Conservation (phyloP, 345 rosid genomes). For the Brassica incana region DNA sequence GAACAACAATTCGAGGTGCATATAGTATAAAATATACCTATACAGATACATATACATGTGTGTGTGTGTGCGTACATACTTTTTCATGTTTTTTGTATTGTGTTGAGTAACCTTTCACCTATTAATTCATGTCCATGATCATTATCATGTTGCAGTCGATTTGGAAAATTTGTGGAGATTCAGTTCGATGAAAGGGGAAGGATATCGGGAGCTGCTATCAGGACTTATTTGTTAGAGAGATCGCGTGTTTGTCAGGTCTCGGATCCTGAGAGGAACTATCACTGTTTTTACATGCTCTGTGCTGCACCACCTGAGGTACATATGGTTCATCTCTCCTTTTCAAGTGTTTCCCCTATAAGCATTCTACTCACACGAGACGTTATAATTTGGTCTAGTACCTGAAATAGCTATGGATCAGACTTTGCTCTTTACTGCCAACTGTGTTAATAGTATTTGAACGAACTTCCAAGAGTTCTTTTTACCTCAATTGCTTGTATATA, state of each 20-base stretch:
- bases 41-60: too few relatives aligned
- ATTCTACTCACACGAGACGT: background rate
- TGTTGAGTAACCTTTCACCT: slow-evolving; percentile 7
- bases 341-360: background rate
- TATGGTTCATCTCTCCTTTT: background rate
- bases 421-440: background rate
- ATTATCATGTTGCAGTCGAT: slow-evolving; percentile 65
- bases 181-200: slow-evolving; percentile 83
- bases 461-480: background rate
- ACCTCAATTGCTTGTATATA: slow-evolving; percentile 7
- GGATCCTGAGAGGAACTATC: slow-evolving; percentile 97
- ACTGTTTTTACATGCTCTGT: slow-evolving; percentile 99
- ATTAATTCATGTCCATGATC: slow-evolving; percentile 33
- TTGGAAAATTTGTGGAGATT: slow-evolving; percentile 99
- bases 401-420: slow-evolving; percentile 21
- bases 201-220: slow-evolving; percentile 97
- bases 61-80: background rate
- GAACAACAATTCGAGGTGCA: slow-evolving; percentile 94
- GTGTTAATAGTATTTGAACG: slow-evolving; percentile 3
- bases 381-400: background rate
- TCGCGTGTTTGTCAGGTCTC: slow-evolving; percentile 99
- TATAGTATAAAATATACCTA: slow-evolving; percentile 6
- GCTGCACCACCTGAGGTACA: slow-evolving; percentile 93
- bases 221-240: slow-evolving; percentile 95
- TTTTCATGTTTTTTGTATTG: slow-evolving; percentile 4